phyloP scores from a whole-genome alignment of 768 basidiomycete species.

The Suillus subaureus region DNA sequence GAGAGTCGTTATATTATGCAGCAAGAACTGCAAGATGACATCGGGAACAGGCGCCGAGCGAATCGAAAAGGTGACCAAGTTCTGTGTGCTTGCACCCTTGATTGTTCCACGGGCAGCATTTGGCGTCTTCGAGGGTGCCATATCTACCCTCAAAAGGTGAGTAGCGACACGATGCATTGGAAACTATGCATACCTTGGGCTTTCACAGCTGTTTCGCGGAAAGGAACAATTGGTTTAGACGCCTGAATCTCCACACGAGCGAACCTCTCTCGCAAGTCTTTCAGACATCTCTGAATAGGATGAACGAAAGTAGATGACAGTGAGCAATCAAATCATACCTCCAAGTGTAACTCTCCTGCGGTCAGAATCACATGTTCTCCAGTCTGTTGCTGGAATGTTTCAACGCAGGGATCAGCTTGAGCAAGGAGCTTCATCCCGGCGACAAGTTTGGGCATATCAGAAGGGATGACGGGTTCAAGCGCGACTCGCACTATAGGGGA shows the following conservation, averaged over 20 bases:
- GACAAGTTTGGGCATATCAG: slow-evolving; percentile 89
- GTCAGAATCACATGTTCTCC: slow-evolving; percentile 97
- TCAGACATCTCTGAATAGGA: slow-evolving; percentile 77
- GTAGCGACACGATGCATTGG: slow-evolving; percentile 3
- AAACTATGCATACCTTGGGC: slow-evolving; percentile 54
- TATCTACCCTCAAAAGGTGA: slow-evolving; percentile 53
- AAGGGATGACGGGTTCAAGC: slow-evolving; percentile 78
- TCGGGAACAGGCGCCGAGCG: slow-evolving; percentile 81
- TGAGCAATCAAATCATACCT: slow-evolving; percentile 53
- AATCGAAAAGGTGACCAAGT: slow-evolving; percentile 79
- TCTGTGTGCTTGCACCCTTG: slow-evolving; percentile 64
- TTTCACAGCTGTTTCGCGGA: slow-evolving; percentile 91
- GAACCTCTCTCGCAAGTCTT: slow-evolving; percentile 94
- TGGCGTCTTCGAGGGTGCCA: slow-evolving; percentile 79
- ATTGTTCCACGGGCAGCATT: slow-evolving; percentile 79
- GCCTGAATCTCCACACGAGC: slow-evolving; percentile 91
- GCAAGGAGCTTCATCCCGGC: slow-evolving; percentile 85
- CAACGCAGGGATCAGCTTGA: slow-evolving; percentile 96
- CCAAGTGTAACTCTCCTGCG: slow-evolving; percentile 94
- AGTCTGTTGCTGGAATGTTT: slow-evolving; percentile 95
- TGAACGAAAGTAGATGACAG: slow-evolving; percentile 2
- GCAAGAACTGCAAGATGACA: slow-evolving; percentile 73
- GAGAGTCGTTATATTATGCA: slow-evolving; percentile 67
- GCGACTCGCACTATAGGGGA: slow-evolving; percentile 96
- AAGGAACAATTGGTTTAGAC: slow-evolving; percentile 96